Percentiles rank a stretch among this genome's conserved stretches.
phyloP scores from a whole-genome alignment of 129 eudicot genomes.

The Heracleum sosnowskyi region DNA sequence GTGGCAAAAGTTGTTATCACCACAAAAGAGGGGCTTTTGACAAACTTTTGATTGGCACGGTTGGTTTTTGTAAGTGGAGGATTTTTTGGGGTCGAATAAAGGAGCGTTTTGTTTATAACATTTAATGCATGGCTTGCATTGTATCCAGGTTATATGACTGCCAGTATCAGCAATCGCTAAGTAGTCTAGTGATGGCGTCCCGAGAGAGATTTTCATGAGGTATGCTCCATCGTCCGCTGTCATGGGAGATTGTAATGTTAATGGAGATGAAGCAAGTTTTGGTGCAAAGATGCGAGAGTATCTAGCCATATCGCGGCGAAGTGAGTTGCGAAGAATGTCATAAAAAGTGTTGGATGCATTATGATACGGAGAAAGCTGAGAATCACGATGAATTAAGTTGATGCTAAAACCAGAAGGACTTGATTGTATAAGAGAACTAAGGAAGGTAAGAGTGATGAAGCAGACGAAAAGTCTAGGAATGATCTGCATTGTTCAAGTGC shows the following conservation, averaged over 20 bases:
- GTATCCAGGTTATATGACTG: background rate
- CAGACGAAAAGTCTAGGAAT: background rate
- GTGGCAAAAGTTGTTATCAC: background rate
- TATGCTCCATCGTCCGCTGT: background rate
- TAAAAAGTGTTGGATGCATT: background rate
- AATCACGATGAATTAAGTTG: background rate
- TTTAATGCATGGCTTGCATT: background rate
- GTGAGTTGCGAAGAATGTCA: background rate
- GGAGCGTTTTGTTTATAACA: background rate
- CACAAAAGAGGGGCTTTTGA: background rate
- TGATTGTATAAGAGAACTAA: background rate
- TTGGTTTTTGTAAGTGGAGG: background rate
- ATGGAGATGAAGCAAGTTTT: background rate
- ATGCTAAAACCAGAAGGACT: background rate
- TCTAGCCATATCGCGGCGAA: background rate
- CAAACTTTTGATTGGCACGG: background rate
- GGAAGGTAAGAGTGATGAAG: background rate
- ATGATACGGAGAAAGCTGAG: background rate
- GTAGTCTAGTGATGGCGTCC: background rate
- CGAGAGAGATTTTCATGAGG: slow-evolving; percentile 5
- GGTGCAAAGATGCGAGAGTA: background rate
- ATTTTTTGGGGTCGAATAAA: background rate
- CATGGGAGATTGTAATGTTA: background rate
- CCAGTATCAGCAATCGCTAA: background rate
- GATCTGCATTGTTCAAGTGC: background rate